Evolutionary conservation across 2,329 filamentous ascomycete genomes (phyloP), one percentile per base, ranked within the genome.

Genomic region (Fusarium sp.): DNA sequence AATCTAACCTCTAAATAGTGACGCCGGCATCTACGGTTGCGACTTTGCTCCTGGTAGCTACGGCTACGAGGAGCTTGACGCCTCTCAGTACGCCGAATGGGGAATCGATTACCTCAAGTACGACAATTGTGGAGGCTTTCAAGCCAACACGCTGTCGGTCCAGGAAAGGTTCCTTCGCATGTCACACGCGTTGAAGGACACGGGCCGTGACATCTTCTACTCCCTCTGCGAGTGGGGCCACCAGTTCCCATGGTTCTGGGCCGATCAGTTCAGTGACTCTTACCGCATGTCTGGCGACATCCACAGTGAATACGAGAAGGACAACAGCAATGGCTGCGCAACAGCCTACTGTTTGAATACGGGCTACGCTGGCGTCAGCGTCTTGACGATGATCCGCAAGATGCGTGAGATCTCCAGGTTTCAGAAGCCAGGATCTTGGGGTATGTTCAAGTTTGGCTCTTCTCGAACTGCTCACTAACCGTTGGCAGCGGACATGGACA

Each of bases 201-300:
- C 59, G 13, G 59, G 27, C 13, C 36, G 59, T 18, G 38, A 50
- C 9, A 47, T 50, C 25, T 62, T 62, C 38, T 62, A 62, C 31
- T 33, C 38, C 27, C 3, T 62, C 1, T 62, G 59, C 31, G 38
- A 62, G 18, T 62, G 59, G 59, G 59, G 59, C 9, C 59, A 62
- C 5, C 59, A 62, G 18, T 62, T 62, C 22, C 59, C 59, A 2
- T 62, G 59, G 59, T 62, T 62, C 40, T 62, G 59, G 59, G 59
- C 59, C 11, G 59, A 62, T 50, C 59, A 62, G 20, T 22, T 62
- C 59, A 62, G 59, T 13, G 59, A 62, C 42, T 45, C 38, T 20
- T 62, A 62, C 14, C 59, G 59, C 25, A 62, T 62, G 59, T 45
- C 38, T 14, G 59, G 59, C 8, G 59, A 62, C 14, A 62, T 62